Percentiles rank a stretch among this genome's conserved stretches.
These are phyloP conservation scores for Rhizopogon vulgaris DNA, from an alignment of 768 basidiomycete genomes.

Conservation along the genomic window DNA sequence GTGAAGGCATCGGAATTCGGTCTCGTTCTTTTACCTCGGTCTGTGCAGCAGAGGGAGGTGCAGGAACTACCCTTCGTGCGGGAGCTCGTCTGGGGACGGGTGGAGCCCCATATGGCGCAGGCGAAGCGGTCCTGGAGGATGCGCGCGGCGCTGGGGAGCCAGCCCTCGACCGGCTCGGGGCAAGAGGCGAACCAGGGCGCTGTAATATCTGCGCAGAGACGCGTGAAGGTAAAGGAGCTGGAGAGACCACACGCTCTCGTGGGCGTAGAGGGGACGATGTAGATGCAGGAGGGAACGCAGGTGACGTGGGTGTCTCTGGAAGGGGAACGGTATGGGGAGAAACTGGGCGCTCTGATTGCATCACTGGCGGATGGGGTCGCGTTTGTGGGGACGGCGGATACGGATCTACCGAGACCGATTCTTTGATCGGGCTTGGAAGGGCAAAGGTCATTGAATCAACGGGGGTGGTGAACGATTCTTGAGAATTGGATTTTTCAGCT, in stretches of 20 bases:
- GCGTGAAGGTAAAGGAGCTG: constrained; percentile 5
- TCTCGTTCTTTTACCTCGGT: background rate
- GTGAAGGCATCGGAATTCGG: background rate
- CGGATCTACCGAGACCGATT: background rate
- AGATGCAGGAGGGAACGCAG: constrained; percentile 14
- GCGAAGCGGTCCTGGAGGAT: constrained; percentile 31
- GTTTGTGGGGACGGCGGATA: constrained; percentile 8
- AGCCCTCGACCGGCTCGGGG: constrained; percentile 15
- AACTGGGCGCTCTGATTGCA: constrained; percentile 7
- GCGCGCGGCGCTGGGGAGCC: constrained; percentile 19
- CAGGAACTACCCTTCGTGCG: constrained; percentile 34
- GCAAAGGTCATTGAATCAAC: constrained; percentile 17
- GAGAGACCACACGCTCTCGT: constrained; percentile 25
- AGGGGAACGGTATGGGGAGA: constrained; percentile 18
- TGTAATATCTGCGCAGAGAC: constrained; percentile 18
- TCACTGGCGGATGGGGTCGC: background rate
- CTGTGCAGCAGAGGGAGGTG: constrained; percentile 16
- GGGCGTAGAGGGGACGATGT: constrained; percentile 21
- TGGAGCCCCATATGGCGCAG: constrained; percentile 33
- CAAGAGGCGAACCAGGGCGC: constrained; percentile 25
- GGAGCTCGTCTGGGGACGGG: constrained; percentile 65
- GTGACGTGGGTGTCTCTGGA: constrained; percentile 22
- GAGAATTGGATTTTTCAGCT: constrained; percentile 3
- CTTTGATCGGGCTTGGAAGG: constrained; percentile 5
- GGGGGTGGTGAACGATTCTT: constrained; percentile 13